Percentiles rank a stretch among this genome's conserved stretches.
phyloP scores from a whole-genome alignment of 371 early-diverging fungal genomes.

The Lichtheimia ramosa region DNA sequence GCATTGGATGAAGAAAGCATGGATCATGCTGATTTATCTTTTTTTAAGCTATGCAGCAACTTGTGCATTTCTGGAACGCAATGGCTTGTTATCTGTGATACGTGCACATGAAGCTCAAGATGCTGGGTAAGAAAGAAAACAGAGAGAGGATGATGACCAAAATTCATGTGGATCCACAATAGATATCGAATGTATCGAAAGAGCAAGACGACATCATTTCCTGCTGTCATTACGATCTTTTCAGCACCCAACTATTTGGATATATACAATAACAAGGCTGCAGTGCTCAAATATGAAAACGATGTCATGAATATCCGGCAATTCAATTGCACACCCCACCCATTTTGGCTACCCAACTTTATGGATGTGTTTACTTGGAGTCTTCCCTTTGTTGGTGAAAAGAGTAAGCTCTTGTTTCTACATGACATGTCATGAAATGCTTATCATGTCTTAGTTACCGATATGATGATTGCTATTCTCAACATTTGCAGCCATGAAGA shows the following conservation, averaged over 20 bases:
- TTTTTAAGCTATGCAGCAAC: slow-evolving; percentile 78
- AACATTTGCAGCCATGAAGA: slow-evolving; percentile 88
- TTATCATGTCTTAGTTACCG: slow-evolving; percentile 64
- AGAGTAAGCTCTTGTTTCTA: slow-evolving; percentile 61
- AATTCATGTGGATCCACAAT: not conserved
- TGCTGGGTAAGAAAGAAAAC: slow-evolving; percentile 59
- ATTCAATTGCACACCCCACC: slow-evolving; percentile 88
- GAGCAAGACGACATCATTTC: slow-evolving; percentile 90
- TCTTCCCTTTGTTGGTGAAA: slow-evolving; percentile 97
- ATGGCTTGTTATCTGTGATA: slow-evolving; percentile 91
- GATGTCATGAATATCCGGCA: slow-evolving; percentile 96
- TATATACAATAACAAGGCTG: slow-evolving; percentile 98
- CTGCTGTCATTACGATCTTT: slow-evolving; percentile 96
- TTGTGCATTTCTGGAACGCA: slow-evolving; percentile 90
- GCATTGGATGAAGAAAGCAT: not conserved
- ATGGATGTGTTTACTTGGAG: slow-evolving; percentile 99
- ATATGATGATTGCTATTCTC: slow-evolving; percentile 91
- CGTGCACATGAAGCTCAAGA: slow-evolving; percentile 99
- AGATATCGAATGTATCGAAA: slow-evolving; percentile 92
- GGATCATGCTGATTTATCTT: not conserved
- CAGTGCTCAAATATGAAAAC: slow-evolving; percentile 94
- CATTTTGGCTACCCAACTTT: slow-evolving; percentile 96
- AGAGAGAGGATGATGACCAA: not conserved
- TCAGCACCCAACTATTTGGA: slow-evolving; percentile 98
- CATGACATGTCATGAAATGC: not conserved